A percentile compares a stretch with the other conserved stretches of the same genome.
phyloP scores from a whole-genome alignment of 352 stramenopile species.

The Chrysophaeum taylorii region DNA sequence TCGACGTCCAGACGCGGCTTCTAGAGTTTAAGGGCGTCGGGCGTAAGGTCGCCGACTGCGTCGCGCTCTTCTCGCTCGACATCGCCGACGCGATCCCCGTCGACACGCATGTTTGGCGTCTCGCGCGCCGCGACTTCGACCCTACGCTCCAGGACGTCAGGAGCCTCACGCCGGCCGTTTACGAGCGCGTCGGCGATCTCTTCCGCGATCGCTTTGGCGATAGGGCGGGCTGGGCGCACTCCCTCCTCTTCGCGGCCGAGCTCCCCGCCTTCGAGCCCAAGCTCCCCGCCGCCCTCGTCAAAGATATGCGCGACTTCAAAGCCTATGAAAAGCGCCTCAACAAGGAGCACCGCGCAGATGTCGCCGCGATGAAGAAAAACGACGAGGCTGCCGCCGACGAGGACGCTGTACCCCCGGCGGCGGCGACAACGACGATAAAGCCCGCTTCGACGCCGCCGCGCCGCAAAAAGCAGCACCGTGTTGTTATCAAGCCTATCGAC shows the following conservation, averaged over 20 bases:
- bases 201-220: conserved; percentile 75
- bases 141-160: conserved; percentile 47
- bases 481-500: no score
- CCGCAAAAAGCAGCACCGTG: no score
- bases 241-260: conserved; percentile 70
- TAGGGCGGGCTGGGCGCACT: conserved; percentile 82
- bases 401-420: no score
- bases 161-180: conserved; percentile 43
- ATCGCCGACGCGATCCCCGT: conserved; percentile 82
- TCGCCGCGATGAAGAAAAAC: no score
- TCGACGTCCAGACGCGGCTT: conserved; percentile 41
- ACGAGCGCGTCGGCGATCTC: conserved; percentile 69
- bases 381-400: no score
- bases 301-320: conserved; percentile 47
- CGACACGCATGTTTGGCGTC: conserved; percentile 91
- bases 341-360: no score
- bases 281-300: conserved; percentile 41
- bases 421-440: no score
- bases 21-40: conserved; percentile 67
- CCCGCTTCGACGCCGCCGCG: no score
- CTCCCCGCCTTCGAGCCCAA: conserved; percentile 52
- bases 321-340: no score
- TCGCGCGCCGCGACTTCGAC: conserved; percentile 73
- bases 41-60: conserved; percentile 90
- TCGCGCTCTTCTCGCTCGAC: conserved; percentile 88